These are phyloP conservation scores for Calonectria honghensis DNA, from an alignment of 2,329 filamentous ascomycete genomes.

Conservation along the genomic window DNA sequence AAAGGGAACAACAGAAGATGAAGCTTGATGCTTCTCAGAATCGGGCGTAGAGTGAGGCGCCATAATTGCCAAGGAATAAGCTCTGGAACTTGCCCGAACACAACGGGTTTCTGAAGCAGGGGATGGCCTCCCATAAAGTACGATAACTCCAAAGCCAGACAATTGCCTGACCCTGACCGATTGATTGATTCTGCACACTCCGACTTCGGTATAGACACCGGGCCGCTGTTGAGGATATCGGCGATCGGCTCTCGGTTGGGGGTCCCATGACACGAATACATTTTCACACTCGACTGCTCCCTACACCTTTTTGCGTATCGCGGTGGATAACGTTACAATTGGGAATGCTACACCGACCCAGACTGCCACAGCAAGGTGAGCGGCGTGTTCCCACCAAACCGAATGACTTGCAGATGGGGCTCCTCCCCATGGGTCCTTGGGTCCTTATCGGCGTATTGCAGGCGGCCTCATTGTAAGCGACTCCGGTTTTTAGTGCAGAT, in stretches of 20 bases:
- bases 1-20: conserved; percentile 8
- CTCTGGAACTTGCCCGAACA: neutral
- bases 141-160: neutral
- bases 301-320: conserved; percentile 10
- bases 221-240: conserved; percentile 14
- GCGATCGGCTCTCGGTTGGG: conserved; percentile 17
- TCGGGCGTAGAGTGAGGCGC: neutral
- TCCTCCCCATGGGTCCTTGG: neutral
- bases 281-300: conserved; percentile 1
- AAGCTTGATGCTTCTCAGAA: conserved; percentile 11
- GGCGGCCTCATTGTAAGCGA: conserved; percentile 26
- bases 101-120: neutral
- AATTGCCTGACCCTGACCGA: neutral
- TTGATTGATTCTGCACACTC: neutral
- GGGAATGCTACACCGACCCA: conserved; percentile 18
- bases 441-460: conserved; percentile 16
- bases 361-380: conserved; percentile 9
- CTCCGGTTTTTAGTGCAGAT: neutral
- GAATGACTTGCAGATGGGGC: conserved; percentile 16
- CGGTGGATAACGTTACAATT: conserved; percentile 24
- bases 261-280: conserved; percentile 17
- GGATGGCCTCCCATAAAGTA: neutral
- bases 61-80: neutral
- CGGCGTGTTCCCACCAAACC: neutral
- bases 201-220: conserved; percentile 13